phyloP scores from a whole-genome alignment of 2,329 filamentous ascomycete species.

The Lasiodiplodia theobromae region DNA sequence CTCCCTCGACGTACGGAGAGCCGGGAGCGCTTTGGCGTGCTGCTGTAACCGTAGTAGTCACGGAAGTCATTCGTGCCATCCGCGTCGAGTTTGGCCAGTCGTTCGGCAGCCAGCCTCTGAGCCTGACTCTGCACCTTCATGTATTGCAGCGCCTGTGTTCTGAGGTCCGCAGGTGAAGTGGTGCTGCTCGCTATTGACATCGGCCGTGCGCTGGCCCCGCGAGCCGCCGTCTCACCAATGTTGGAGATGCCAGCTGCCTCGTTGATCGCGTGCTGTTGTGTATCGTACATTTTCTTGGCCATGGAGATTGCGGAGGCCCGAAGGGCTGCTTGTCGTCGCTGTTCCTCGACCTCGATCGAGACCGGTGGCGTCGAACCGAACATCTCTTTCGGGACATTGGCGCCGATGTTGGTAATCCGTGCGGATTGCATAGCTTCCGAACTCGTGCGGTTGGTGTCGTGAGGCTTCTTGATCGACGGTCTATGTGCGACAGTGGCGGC shows the following conservation, averaged over 20 bases:
- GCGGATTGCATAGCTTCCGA: slow-evolving; percentile 66
- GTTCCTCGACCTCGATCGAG: slow-evolving; percentile 74
- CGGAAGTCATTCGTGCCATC: slow-evolving; percentile 72
- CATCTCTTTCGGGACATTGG: slow-evolving; percentile 75
- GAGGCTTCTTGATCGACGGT: slow-evolving; percentile 48
- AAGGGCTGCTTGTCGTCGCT: slow-evolving; percentile 73
- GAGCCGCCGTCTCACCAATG: slow-evolving; percentile 45
- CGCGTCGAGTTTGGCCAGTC: slow-evolving; percentile 76
- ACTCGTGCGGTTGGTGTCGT: slow-evolving; percentile 48
- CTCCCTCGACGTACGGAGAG: slow-evolving; percentile 62
- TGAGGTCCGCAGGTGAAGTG: slow-evolving; percentile 51
- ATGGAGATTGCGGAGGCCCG: slow-evolving; percentile 86
- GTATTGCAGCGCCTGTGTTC: slow-evolving; percentile 58
- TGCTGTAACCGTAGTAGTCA: slow-evolving; percentile 76
- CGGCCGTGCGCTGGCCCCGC: slow-evolving; percentile 41
- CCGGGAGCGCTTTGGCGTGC: slow-evolving; percentile 54
- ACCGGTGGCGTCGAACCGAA: slow-evolving; percentile 80
- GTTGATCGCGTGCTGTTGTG: slow-evolving; percentile 69
- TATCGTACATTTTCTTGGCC: slow-evolving; percentile 84
- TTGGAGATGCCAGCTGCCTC: slow-evolving; percentile 49
- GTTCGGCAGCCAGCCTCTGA: slow-evolving; percentile 83
- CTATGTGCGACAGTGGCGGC: slow-evolving; percentile 74
- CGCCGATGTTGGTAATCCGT: slow-evolving; percentile 68
- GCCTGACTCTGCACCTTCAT: slow-evolving; percentile 83
- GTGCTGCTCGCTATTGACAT: slow-evolving; percentile 39